phyloP scores from a whole-genome alignment of 805 yeast species.

The Komagataella pseudopastoris region DNA sequence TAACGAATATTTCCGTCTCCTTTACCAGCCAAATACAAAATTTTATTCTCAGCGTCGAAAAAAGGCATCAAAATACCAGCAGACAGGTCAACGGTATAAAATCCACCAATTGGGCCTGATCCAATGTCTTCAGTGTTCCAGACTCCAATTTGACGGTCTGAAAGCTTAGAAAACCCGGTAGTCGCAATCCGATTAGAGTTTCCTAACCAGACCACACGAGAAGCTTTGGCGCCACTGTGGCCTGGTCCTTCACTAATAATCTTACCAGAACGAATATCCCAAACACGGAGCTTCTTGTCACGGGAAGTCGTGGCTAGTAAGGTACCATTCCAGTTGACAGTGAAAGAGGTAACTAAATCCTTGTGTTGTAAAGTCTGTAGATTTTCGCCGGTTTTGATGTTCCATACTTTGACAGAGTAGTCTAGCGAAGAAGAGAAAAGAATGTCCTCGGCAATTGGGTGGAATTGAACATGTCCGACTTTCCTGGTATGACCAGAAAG shows the following conservation, averaged over 20 bases:
- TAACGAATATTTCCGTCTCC: conserved; percentile 97
- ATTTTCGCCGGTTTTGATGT: conserved; percentile 61
- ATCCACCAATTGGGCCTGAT: conserved; percentile 83
- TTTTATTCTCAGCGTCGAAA: conserved; percentile 68
- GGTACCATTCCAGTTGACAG: conserved; percentile 84
- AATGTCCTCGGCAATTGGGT: conserved; percentile 78
- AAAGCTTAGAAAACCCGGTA: conserved; percentile 85
- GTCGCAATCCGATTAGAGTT: conserved; percentile 74
- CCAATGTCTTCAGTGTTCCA: conserved; percentile 75
- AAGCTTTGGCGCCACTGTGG: conserved; percentile 85
- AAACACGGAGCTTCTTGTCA: conserved; percentile 79
- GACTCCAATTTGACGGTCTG: conserved; percentile 90
- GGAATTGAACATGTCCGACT: conserved; percentile 84
- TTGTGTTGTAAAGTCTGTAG: conserved; percentile 68
- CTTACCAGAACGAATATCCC: conserved; percentile 76
- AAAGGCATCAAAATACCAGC: conserved; percentile 92
- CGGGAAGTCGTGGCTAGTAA: conserved; percentile 79
- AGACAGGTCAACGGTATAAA: conserved; percentile 73
- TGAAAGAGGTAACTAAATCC: conserved; percentile 86
- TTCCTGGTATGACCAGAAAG: conserved; percentile 84
- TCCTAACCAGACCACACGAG: conserved; percentile 87
- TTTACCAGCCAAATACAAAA: conserved; percentile 87
- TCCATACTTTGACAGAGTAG: conserved; percentile 86
- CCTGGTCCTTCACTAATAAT: conserved; percentile 76
- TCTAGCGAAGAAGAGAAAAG: conserved; percentile 87